Base-by-base conservation (phyloP, 2,329 filamentous ascomycete species). In the Xylaria sp. region DNA sequence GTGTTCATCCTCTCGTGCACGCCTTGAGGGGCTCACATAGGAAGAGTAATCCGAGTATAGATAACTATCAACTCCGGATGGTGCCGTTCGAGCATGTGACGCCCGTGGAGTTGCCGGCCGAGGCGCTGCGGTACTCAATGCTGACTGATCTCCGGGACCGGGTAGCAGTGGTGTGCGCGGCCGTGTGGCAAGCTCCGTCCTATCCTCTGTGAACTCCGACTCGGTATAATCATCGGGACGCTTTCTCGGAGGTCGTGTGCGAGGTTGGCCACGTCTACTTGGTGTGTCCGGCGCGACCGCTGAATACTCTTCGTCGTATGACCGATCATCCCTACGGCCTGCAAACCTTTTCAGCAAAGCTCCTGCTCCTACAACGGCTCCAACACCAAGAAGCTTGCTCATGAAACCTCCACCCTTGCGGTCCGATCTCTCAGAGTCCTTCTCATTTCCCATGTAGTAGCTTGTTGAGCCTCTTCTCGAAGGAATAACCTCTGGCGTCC, bases 361-460 rank as follows among this genome's bases (percentile, higher is more conserved):
- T 19, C 86, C 88, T 7, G 86, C 89, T 19, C 91, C 91, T 1
- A 90, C 78, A 4, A 86, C 82, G 0, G 88, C 90, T 14, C 88
- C 90, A 24, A 88, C 82, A 54, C 86, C 85, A 14, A 91, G 78
- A 1, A 93, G 68, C 61, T 86, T 87, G 74, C 86, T 86, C 78
- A 89, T 86, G 72, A 91, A 85, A 19, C 86, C 85, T 3, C 83
- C 81, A 77, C 75, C 72, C 63, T 75, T 71, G 42, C 79, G 82
- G 27, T 81, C 81, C 51, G 75, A 71, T 60, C 81, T 78, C n/a
- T 89, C 85, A 0, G 86, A 86, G 65, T 86, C 86, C 77, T 93
- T 93, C 71, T 93, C 90, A 47, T 91, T 86, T 39, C 86, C 82
- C 21, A 83, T 80, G 70, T 89, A 90, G 71, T 89, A 90, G 60